Conservation (phyloP, 257 asterid genomes). For the Datura wrightii region DNA sequence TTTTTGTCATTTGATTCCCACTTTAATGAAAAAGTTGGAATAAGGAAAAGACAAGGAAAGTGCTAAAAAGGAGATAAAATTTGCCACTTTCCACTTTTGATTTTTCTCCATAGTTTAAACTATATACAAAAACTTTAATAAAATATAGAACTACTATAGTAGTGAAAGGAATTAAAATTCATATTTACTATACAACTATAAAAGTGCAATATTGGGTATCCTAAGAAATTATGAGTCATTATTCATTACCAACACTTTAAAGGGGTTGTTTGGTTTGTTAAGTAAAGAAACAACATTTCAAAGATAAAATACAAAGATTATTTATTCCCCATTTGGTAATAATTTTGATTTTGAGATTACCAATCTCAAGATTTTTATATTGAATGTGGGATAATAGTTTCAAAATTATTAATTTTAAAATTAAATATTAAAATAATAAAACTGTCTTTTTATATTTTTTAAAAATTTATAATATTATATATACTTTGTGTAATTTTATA, state of each 20-base stretch:
- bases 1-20: conserved; percentile 22
- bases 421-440: too few species aligned
- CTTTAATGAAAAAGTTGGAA: conserved; percentile 16
- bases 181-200: not conserved
- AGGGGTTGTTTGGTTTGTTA: too few species aligned
- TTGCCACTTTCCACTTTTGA: conserved; percentile 17
- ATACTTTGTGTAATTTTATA: too few species aligned
- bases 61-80: not conserved
- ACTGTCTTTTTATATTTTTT: too few species aligned
- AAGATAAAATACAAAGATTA: too few species aligned
- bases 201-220: not conserved
- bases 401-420: too few species aligned
- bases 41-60: conserved; percentile 24
- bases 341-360: too few species aligned
- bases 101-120: not conserved
- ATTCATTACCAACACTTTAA: not conserved
- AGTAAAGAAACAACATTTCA: too few species aligned
- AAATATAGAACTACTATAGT: not conserved
- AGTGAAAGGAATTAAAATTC: not conserved
- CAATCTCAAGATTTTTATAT: too few species aligned
- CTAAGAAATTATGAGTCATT: not conserved
- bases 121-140: not conserved
- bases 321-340: too few species aligned
- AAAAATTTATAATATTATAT: too few species aligned
- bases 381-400: too few species aligned